phyloP scores from a whole-genome alignment of 495 filamentous ascomycete genomes.

The Aspergillus incahuasiensis region DNA sequence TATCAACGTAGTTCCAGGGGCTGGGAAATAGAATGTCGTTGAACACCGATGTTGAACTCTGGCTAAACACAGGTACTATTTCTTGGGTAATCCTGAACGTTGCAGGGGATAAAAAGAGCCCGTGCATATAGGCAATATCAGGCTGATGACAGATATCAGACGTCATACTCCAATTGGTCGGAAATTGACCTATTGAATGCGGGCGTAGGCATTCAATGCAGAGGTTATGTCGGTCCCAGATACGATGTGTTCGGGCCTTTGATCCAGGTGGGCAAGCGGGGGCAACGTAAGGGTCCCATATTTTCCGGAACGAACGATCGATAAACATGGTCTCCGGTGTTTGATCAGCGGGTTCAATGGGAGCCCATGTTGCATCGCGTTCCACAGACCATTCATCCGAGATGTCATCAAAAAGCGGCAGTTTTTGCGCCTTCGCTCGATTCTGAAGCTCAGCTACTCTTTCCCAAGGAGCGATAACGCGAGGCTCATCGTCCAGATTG shows the following conservation, averaged over 20 bases:
- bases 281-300: constrained; percentile 46
- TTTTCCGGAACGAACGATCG: constrained; percentile 37
- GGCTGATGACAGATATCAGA: constrained; percentile 74
- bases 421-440: constrained; percentile 26
- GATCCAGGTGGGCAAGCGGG: constrained; percentile 55
- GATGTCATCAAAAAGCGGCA: constrained; percentile 19
- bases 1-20: constrained; percentile 49
- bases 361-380: constrained; percentile 35
- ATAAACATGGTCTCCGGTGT: constrained; percentile 47
- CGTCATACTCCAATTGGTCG: constrained; percentile 59
- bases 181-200: constrained; percentile 65
- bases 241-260: constrained; percentile 41
- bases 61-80: constrained; percentile 68
- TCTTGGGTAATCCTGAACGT: constrained; percentile 57
- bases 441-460: constrained; percentile 40
- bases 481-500: constrained; percentile 74
- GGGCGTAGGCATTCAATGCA: constrained; percentile 59
- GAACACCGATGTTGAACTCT: constrained; percentile 59
- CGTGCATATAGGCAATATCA: constrained; percentile 69
- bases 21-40: constrained; percentile 46
- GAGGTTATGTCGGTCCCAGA: constrained; percentile 47
- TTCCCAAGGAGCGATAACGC: constrained; percentile 67
- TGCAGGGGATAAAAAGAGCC: constrained; percentile 62
- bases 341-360: constrained; percentile 40
- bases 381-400: constrained; percentile 32